phyloP scores from a whole-genome alignment of 2,329 filamentous ascomycete genomes.

The Phoma sp. region DNA sequence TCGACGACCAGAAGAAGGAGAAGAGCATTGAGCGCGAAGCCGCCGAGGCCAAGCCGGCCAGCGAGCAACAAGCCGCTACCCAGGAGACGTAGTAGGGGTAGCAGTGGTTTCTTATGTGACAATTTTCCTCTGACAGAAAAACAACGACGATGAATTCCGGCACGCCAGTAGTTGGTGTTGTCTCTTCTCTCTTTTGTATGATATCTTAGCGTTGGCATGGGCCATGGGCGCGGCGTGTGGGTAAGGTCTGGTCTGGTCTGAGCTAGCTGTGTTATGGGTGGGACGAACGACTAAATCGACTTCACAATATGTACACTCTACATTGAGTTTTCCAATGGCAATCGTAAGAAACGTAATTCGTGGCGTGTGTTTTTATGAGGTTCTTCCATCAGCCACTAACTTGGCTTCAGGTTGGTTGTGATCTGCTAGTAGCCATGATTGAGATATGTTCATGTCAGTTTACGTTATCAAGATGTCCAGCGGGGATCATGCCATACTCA shows the following conservation, averaged over 20 bases:
- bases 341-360: conserved; percentile 1
- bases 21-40: conserved; percentile 48
- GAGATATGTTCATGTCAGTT: too few relatives aligned
- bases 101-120: conserved; percentile 17
- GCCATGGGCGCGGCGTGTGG: conserved; percentile 12
- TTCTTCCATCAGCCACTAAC: too few relatives aligned
- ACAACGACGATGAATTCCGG: conserved; percentile 6
- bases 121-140: too few relatives aligned
- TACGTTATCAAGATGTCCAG: too few relatives aligned
- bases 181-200: conserved; percentile 18
- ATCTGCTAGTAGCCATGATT: too few relatives aligned
- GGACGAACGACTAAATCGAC: background rate
- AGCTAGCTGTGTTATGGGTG: background rate
- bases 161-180: background rate
- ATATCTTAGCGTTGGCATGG: conserved; percentile 20
- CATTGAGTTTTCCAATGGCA: conserved; percentile 9
- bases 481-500: too few relatives aligned
- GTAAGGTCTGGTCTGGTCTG: background rate
- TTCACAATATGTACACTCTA: background rate
- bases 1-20: conserved; percentile 55
- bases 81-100: conserved; percentile 26
- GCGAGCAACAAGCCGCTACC: conserved; percentile 49
- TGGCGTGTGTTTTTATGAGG: too few relatives aligned
- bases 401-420: too few relatives aligned
- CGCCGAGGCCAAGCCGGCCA: conserved; percentile 48